Base-by-base conservation (phyloP, 1,284 basidiomycete species). In the Cutaneotrichosporon cutaneum region DNA sequence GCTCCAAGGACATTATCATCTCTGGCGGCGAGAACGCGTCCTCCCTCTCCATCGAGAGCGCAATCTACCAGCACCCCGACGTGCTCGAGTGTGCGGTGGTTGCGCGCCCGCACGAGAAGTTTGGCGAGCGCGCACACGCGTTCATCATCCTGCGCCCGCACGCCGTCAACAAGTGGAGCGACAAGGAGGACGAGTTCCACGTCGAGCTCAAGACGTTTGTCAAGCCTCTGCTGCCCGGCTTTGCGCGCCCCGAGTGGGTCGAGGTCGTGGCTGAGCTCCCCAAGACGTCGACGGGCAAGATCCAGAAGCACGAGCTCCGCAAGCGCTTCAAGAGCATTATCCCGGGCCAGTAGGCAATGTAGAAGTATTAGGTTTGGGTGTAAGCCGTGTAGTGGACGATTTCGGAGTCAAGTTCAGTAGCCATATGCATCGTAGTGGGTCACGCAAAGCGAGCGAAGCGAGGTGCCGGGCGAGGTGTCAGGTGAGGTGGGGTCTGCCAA, bases 11-110 rank as follows among this genome's bases (percentile, higher is more conserved):
- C 74, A 85, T 93, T 55, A 91, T 94, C 73, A 93, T 93, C 67
- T 87, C 91, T 21, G 90, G 90, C 27, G 91, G 90, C 68, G 90
- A 92, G 86, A 93, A 91, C 71, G 81, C 93, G 27, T 92, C 90
- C 77, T 90, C 91, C 0, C 87, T 90, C 32, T 88, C 88, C 69
- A 92, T 94, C 57, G 91, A 93, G 79, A 90, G 92, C 68, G 85
- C 82, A 11, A 76, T 93, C 53, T 87, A 86, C 3, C 80, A 82
- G 10, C 84, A 88, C 65, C 82, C 82, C 0, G 82, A 80, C 24
- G 85, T 94, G 47, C 82, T 84, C 47, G 90, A 92, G 74, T 89
- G 86, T 0, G 88, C 90, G 4, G 88, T 83, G 5, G 83, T 92
- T 5, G 81, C 90, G 1, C 88, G 93, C 30, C 89, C 89, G 0